Evolutionary conservation across 352 stramenopile species (phyloP).

Genomic region (Phytophthora cactorum): DNA sequence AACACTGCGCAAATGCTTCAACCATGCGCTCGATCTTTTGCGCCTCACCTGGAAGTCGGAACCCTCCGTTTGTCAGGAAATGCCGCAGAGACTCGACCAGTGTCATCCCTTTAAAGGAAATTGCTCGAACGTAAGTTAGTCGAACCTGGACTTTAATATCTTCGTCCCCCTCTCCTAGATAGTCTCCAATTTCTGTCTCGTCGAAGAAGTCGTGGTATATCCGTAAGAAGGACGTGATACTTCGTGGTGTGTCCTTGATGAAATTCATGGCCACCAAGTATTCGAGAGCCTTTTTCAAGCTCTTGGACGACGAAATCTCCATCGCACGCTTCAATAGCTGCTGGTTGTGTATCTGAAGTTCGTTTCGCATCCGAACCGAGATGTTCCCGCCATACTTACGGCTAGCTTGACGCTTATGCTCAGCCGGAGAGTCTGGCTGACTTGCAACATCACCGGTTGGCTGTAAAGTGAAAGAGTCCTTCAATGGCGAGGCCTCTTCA

Average conservation of each 20-base stretch:
- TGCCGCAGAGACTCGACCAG: conserved; percentile 96
- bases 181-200: conserved; percentile 93
- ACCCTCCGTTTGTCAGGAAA: conserved; percentile 97
- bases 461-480: conserved; percentile 5
- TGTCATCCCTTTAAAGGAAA: conserved; percentile 98
- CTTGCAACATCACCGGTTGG: conserved; percentile 7
- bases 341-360: conserved; percentile 84
- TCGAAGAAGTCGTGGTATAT: conserved; percentile 95
- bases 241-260: conserved; percentile 81
- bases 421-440: conserved; percentile 24
- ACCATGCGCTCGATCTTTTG: conserved; percentile 99
- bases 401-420: conserved; percentile 20
- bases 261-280: conserved; percentile 89
- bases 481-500: conserved; percentile 37
- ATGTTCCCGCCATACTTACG: conserved; percentile 57
- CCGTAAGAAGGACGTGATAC: too few species aligned
- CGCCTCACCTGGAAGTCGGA: conserved; percentile 96
- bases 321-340: conserved; percentile 82
- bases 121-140: conserved; percentile 95
- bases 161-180: conserved; percentile 93
- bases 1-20: conserved; percentile 97
- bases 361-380: conserved; percentile 81
- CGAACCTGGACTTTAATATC: conserved; percentile 93
- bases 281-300: conserved; percentile 87
- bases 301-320: conserved; percentile 83